A percentile compares a stretch with the other conserved stretches of the same genome.
These are phyloP conservation scores for Citrus glauca DNA, from an alignment of 345 rosid species.

Conservation along the genomic window DNA sequence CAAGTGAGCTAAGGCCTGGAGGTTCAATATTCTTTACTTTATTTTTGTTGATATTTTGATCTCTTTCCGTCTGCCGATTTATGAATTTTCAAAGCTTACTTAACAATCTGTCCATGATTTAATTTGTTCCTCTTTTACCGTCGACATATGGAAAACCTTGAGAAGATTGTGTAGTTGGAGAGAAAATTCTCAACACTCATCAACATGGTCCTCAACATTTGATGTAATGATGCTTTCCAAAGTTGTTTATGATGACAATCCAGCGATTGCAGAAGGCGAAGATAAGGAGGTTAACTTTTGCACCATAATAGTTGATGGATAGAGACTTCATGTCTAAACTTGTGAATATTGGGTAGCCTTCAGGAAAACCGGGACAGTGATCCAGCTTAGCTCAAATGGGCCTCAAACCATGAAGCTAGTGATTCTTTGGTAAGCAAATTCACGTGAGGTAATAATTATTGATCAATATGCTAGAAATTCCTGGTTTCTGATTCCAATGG, in stretches of 20 bases:
- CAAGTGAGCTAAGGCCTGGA: background rate
- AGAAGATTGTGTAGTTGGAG: background rate
- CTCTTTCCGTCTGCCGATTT: background rate
- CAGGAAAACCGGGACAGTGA: background rate
- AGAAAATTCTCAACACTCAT: background rate
- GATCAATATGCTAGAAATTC: no score
- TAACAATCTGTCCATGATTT: background rate
- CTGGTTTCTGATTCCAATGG: background rate
- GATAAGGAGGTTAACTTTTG: background rate
- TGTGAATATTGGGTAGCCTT: background rate
- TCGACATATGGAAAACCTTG: background rate
- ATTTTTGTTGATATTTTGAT: background rate
- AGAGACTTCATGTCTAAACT: background rate
- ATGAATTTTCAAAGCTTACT: background rate
- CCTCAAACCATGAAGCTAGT: background rate
- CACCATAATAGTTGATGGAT: background rate
- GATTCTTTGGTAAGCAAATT: background rate
- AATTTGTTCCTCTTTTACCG: fast-evolving
- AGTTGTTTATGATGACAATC: background rate
- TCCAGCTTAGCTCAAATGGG: background rate
- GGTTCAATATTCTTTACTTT: background rate
- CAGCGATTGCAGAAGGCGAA: background rate
- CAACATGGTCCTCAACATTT: background rate
- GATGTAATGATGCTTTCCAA: background rate
- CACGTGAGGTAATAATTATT: background rate